phyloP scores from a whole-genome alignment of 257 asterid species.

The Coffea eugenioides region DNA sequence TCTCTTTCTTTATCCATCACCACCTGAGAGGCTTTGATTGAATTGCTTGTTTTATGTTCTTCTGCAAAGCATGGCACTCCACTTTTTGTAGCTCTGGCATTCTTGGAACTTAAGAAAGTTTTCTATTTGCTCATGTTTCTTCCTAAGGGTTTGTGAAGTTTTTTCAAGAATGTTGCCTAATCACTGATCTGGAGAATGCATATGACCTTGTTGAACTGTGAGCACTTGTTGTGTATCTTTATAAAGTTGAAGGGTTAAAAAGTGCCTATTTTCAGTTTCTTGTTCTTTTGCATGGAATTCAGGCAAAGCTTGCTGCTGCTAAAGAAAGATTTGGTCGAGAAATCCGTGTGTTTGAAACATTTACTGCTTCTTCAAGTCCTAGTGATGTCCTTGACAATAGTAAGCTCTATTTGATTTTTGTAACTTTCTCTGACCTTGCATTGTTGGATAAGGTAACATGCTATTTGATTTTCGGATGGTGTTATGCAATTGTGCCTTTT shows the following conservation, averaged over 20 bases:
- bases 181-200: not conserved
- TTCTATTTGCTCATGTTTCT: not conserved
- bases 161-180: not conserved
- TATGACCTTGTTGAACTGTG: not conserved
- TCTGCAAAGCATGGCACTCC: not conserved
- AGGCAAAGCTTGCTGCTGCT: slow-evolving; percentile 83
- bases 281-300: slow-evolving; percentile 8
- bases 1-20: not conserved
- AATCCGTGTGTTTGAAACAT: slow-evolving; percentile 73
- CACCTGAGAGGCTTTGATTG: not conserved
- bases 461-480: not conserved
- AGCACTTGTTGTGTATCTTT: not conserved
- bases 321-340: slow-evolving; percentile 82
- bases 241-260: not conserved
- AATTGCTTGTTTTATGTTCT: not conserved
- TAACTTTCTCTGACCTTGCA: not conserved
- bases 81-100: not conserved
- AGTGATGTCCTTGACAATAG: slow-evolving; percentile 50
- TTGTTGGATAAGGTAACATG: not conserved
- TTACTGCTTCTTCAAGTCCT: slow-evolving; percentile 48
- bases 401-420: slow-evolving; percentile 20
- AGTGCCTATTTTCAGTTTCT: not conserved
- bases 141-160: not conserved
- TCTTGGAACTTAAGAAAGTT: not conserved
- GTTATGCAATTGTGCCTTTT: not conserved